Conservation (phyloP, 2,329 filamentous ascomycete species). For the Penicillium sclerotiorum region DNA sequence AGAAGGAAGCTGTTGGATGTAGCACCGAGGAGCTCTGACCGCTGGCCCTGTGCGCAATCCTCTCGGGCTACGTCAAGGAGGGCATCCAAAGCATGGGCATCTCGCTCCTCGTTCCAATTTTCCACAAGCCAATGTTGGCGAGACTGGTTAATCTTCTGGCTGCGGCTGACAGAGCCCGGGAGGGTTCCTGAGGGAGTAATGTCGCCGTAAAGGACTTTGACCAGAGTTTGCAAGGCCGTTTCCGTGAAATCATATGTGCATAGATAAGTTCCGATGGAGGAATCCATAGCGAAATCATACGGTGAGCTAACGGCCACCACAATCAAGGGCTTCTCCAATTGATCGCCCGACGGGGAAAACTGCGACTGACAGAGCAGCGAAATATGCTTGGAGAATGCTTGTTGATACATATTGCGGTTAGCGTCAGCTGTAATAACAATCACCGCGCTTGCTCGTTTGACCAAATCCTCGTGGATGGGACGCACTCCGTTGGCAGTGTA, state of each 20-base stretch:
- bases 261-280: conserved; percentile 85
- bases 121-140: conserved; percentile 95
- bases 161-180: conserved; percentile 78
- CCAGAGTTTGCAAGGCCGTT: conserved; percentile 80
- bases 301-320: conserved; percentile 93
- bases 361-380: conserved; percentile 78
- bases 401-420: conserved; percentile 90
- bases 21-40: conserved; percentile 69
- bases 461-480: conserved; percentile 90
- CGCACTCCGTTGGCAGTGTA: conserved; percentile 92
- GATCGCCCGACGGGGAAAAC: conserved; percentile 40
- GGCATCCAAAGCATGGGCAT: conserved; percentile 72
- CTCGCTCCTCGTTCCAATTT: conserved; percentile 77
- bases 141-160: conserved; percentile 83
- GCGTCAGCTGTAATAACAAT: conserved; percentile 92
- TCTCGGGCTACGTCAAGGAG: conserved; percentile 72
- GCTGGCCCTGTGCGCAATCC: conserved; percentile 61
- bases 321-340: conserved; percentile 75
- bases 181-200: conserved; percentile 58
- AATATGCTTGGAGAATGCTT: conserved; percentile 93
- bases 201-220: conserved; percentile 82
- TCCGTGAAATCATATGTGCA: conserved; percentile 98
- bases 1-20: conserved; percentile 77
- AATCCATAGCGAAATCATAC: conserved; percentile 95
- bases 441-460: conserved; percentile 83